phyloP scores from a whole-genome alignment of 345 rosid species.

The Noccaea bulbosa region DNA sequence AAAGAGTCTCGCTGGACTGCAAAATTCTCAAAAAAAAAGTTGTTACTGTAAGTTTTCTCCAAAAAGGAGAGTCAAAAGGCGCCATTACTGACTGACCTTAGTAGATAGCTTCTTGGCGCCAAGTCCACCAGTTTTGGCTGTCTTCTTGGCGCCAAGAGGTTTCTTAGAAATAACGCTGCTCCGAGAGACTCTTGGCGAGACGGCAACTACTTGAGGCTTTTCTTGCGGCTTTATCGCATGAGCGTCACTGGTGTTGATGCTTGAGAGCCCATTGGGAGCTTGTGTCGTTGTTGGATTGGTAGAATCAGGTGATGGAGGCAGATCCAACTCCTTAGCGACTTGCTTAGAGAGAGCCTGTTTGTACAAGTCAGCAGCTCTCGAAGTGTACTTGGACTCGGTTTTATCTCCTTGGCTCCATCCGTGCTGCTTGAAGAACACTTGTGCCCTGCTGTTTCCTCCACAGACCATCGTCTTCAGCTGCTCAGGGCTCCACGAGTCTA shows the following conservation, averaged over 20 bases:
- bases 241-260: constrained; percentile 52
- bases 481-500: constrained; percentile 92
- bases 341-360: constrained; percentile 84
- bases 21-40: not conserved
- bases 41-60: not conserved
- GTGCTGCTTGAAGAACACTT: constrained; percentile 90
- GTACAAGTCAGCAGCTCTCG: constrained; percentile 91
- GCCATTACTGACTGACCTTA: constrained; percentile 56
- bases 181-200: constrained; percentile 62
- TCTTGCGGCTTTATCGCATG: constrained; percentile 58
- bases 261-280: constrained; percentile 61
- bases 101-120: constrained; percentile 87
- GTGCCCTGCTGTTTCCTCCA: constrained; percentile 96
- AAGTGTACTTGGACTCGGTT: constrained; percentile 97
- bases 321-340: constrained; percentile 68
- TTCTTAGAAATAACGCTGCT: constrained; percentile 55
- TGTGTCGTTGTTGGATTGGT: constrained; percentile 58
- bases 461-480: constrained; percentile 79
- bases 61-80: too few relatives aligned
- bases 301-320: constrained; percentile 73
- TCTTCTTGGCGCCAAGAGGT: constrained; percentile 81
- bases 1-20: constrained; percentile 84
- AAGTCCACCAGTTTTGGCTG: constrained; percentile 82
- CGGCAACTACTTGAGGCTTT: constrained; percentile 46
- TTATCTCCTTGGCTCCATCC: constrained; percentile 93